Base-by-base conservation (phyloP, 2,329 filamentous ascomycete genomes). In the Fusarium xylarioides region DNA sequence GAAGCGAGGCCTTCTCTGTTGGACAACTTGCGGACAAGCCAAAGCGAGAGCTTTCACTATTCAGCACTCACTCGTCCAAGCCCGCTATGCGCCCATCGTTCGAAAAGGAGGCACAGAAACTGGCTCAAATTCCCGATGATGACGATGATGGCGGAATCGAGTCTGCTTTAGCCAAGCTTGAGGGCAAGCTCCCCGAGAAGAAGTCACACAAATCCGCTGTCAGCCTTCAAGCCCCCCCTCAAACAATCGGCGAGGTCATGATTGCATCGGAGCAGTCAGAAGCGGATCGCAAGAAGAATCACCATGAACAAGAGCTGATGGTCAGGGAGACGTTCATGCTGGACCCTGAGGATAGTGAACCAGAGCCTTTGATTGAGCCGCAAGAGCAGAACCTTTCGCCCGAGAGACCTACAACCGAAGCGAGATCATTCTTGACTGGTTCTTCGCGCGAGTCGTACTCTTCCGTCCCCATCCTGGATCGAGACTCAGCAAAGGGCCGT, bases 111-210 rank as follows among this genome's bases (percentile, higher is more conserved):
- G 94, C 97, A 2, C 91, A 95, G 66, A 93, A 93, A 76, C 89
- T 99, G 60, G 94, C 95, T 5, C 91, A 93, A 62, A 93, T 98
- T 32, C 94, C 95, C 0, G 95, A 98, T 78, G 94, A 98, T 76
- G 94, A 97, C 42, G 80, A 85, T 21, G 88, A 91, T 78, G 94
- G 94, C 11, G 95, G 95, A 18, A 91, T 98, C 32, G 96, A 98
- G 79, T 95, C 95, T n/a, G 94, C 96, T 1, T 82, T 99, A 56
- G 83, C 95, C 76, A 99, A 98, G 78, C 87, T 99, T 1, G 96
- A 99, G 83, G 96, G 96, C 15, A 95, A 90, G 74, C 96, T 92
- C 75, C 63, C 69, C 1, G 88, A 92, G 79, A 91, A 87, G 74
- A 89, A 81, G 75, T 70, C 80, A 1, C 80, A 80, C 34, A 83